Conservation (phyloP, 768 basidiomycete species). For the Termitomyces sp. region DNA sequence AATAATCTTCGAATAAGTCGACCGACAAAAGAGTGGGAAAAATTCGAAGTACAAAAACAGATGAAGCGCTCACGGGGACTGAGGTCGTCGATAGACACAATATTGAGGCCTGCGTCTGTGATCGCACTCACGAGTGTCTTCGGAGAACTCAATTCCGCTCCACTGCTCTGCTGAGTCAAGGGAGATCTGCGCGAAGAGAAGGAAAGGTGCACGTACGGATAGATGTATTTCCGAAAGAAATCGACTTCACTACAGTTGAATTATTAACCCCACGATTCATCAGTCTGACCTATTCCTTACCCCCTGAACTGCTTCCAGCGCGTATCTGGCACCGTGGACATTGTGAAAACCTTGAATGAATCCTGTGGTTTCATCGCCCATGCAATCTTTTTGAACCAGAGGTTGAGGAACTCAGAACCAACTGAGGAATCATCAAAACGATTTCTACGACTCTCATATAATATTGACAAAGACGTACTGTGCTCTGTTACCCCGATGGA, state of each 20-base stretch:
- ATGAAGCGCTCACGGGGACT: constrained; percentile 4
- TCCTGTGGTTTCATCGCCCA: constrained; percentile 9
- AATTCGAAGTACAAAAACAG: background rate
- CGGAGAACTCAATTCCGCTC: constrained; percentile 2
- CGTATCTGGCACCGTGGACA: constrained; percentile 9
- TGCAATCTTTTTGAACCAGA: constrained; percentile 7
- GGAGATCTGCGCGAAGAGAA: background rate
- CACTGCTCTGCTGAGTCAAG: background rate
- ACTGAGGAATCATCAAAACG: background rate
- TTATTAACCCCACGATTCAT: background rate
- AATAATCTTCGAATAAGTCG: too few species aligned
- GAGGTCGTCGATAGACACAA: constrained; percentile 6
- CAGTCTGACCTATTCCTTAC: background rate
- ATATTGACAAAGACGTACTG: background rate
- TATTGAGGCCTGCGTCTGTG: constrained; percentile 6
- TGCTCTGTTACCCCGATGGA: constrained; percentile 47
- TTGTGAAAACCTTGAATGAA: constrained; percentile 10
- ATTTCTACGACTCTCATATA: background rate
- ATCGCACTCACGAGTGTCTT: constrained; percentile 4
- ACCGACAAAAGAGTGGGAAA: too few species aligned
- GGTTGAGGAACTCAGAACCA: constrained; percentile 1
- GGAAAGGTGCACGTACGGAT: background rate
- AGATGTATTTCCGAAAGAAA: constrained; percentile 9
- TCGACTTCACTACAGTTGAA: constrained; percentile 1
- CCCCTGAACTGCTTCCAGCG: constrained; percentile 6